phyloP scores from a whole-genome alignment of 768 basidiomycete species.

The Phylloporus scabripes region DNA sequence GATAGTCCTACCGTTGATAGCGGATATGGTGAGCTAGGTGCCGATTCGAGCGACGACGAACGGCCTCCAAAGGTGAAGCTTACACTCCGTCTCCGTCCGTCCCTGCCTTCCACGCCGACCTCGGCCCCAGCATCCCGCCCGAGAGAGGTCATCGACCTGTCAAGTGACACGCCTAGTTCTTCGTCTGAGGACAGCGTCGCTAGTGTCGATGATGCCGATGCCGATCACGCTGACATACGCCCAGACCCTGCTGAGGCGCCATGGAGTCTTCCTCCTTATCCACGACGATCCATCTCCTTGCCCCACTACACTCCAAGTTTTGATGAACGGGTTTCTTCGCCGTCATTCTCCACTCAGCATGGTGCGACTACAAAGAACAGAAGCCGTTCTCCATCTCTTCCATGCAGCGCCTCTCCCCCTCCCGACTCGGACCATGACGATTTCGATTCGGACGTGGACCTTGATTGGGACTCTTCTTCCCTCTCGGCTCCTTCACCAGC shows the following conservation, averaged over 20 bases:
- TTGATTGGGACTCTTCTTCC: constrained; percentile 54
- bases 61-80: constrained; percentile 62
- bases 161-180: constrained; percentile 30
- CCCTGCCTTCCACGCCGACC: constrained; percentile 15
- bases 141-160: constrained; percentile 37
- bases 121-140: constrained; percentile 9
- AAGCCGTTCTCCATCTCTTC: constrained; percentile 56
- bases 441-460: constrained; percentile 51
- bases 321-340: constrained; percentile 32
- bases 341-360: constrained; percentile 23
- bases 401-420: constrained; percentile 60
- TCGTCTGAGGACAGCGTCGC: constrained; percentile 37
- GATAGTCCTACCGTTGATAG: constrained; percentile 23
- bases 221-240: constrained; percentile 17
- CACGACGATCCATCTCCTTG: constrained; percentile 53
- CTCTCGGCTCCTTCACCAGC: constrained; percentile 19
- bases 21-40: constrained; percentile 20
- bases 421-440: constrained; percentile 54
- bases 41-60: constrained; percentile 31
- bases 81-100: constrained; percentile 53
- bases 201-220: constrained; percentile 18
- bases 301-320: constrained; percentile 48
- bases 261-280: constrained; percentile 51
- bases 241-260: constrained; percentile 31
- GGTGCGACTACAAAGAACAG: constrained; percentile 20